Percentiles rank a stretch among this genome's conserved stretches.
phyloP scores from a whole-genome alignment of 2,329 filamentous ascomycete species.

The Leptographium procerum region DNA sequence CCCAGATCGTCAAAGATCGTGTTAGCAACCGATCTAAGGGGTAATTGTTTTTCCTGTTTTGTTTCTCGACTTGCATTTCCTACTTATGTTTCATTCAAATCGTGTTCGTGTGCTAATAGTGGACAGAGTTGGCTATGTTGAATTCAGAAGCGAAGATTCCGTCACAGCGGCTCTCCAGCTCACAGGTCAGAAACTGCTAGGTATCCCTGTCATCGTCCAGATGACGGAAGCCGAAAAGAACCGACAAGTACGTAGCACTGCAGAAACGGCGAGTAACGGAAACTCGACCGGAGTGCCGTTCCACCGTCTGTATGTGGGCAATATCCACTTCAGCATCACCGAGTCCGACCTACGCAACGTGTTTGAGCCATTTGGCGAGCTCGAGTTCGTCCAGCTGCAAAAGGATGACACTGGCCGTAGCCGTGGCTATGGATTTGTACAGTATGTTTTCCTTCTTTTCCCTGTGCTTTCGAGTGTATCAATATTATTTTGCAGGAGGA shows the following conservation, averaged over 20 bases:
- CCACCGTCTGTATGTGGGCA: constrained; percentile 96
- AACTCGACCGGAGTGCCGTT: constrained; percentile 80
- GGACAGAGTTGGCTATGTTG: constrained; percentile 89
- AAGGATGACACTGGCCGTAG: constrained; percentile 88
- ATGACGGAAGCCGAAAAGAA: constrained; percentile 99
- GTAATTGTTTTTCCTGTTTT: constrained; percentile 39
- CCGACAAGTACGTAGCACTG: constrained; percentile 68
- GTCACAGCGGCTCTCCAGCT: constrained; percentile 90
- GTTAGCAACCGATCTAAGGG: constrained; percentile 96
- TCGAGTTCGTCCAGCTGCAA: constrained; percentile 95
- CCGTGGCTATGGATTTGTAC: constrained; percentile 95
- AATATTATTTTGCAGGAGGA: not conserved
- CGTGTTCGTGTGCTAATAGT: not conserved
- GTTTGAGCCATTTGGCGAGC: constrained; percentile 93
- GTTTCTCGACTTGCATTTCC: not conserved
- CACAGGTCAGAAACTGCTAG: constrained; percentile 96
- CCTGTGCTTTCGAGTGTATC: constrained; percentile 54
- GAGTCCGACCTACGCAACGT: constrained; percentile 92
- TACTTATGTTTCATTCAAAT: not conserved
- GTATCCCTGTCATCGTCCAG: constrained; percentile 96
- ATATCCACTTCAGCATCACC: constrained; percentile 98
- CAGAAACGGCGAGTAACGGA: constrained; percentile 51
- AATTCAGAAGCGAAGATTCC: constrained; percentile 94
- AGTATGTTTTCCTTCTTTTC: constrained; percentile 50
- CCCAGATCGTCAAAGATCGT: constrained; percentile 95